Evolutionary conservation across 2,329 filamentous ascomycete genomes (phyloP).

Genomic region (Nigrospora osmanthi): DNA sequence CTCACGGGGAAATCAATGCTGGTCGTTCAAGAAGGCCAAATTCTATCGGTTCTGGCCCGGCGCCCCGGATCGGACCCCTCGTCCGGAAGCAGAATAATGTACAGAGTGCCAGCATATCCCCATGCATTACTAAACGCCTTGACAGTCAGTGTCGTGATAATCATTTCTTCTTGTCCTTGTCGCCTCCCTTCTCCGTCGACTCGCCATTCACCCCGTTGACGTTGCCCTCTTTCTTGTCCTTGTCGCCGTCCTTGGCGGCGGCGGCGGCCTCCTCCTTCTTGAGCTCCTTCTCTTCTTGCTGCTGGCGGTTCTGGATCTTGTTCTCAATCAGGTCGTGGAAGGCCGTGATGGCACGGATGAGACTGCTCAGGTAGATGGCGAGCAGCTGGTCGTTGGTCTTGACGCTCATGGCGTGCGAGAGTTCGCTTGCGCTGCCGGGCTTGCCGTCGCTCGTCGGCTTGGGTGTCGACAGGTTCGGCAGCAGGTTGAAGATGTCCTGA

Average conservation of each 20-base stretch:
- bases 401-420: conserved; percentile 94
- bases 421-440: conserved; percentile 57
- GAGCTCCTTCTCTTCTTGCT: conserved; percentile 90
- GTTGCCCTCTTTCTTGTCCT: conserved; percentile 29
- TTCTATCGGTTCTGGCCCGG: conserved; percentile 5
- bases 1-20: too few relatives aligned
- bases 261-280: conserved; percentile 54
- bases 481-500: conserved; percentile 98
- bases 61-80: conserved; percentile 2
- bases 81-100: conserved; percentile 5
- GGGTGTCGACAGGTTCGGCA: conserved; percentile 89
- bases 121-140: conserved; percentile 1
- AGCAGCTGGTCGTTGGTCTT: conserved; percentile 99
- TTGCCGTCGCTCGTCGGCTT: conserved; percentile 55
- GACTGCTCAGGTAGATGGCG: conserved; percentile 92
- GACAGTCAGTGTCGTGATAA: conserved; percentile 6
- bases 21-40: background rate
- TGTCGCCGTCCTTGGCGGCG: conserved; percentile 52
- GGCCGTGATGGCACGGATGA: conserved; percentile 95
- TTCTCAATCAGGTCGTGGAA: conserved; percentile 99
- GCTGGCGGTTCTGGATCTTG: conserved; percentile 98
- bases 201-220: conserved; percentile 50
- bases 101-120: conserved; percentile 3
- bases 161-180: conserved; percentile 42
- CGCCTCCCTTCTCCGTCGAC: conserved; percentile 25